A percentile compares a stretch with the other conserved stretches of the same genome.
Conservation (phyloP, 768 basidiomycete species). For the Rhodosporidiobolus sp. region DNA sequence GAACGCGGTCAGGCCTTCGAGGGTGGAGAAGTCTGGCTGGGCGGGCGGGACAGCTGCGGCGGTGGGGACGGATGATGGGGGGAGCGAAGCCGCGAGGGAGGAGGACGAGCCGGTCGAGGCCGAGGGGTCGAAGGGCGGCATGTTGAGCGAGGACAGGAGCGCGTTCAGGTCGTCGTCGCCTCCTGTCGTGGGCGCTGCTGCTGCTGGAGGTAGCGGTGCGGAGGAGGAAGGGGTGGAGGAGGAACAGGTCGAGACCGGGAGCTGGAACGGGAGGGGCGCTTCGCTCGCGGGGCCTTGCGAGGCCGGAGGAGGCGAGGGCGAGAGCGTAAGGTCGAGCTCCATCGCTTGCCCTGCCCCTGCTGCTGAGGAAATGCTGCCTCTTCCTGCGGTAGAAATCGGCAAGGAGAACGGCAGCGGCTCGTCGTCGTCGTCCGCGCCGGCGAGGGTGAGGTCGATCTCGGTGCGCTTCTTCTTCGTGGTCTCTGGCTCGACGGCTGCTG, state of each 20-base stretch:
- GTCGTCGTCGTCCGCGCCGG: background rate
- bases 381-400: background rate
- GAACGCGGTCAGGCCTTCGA: background rate
- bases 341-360: background rate
- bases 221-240: background rate
- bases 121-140: conserved; percentile 16
- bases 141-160: conserved; percentile 19
- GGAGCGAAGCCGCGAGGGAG: background rate
- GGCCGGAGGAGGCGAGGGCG: conserved; percentile 15
- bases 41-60: background rate
- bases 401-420: background rate
- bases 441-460: too few species aligned
- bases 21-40: background rate
- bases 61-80: background rate
- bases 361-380: background rate
- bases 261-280: background rate
- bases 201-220: background rate
- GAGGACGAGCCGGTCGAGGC: background rate
- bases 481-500: background rate
- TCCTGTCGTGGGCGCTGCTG: background rate
- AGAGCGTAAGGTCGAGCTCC: conserved; percentile 26
- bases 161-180: conserved; percentile 16
- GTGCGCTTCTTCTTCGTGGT: too few species aligned
- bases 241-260: background rate
- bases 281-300: background rate